These are phyloP conservation scores for Pythium rhizo-oryzae DNA, from an alignment of 352 stramenopile genomes.

Conservation along the genomic window DNA sequence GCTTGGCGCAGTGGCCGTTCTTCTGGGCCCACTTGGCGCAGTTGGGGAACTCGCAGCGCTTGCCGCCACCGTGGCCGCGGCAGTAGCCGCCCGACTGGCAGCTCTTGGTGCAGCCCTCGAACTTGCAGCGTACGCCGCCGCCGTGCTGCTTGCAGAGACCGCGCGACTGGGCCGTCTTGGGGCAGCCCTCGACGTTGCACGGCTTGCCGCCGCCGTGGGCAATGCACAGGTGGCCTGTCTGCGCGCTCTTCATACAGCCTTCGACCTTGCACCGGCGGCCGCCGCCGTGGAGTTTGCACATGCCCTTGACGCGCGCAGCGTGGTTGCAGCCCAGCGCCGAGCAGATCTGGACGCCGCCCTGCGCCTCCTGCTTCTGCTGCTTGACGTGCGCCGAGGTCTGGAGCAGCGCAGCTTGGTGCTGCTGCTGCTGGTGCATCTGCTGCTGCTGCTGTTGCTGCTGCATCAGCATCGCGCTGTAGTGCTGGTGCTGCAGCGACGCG, in stretches of 20 bases:
- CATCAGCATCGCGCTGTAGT: conserved; percentile 68
- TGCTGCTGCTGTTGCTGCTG: conserved; percentile 53
- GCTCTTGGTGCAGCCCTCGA: conserved; percentile 87
- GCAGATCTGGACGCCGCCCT: conserved; percentile 62
- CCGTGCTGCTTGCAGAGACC: conserved; percentile 87
- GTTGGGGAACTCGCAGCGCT: conserved; percentile 80
- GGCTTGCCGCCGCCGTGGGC: conserved; percentile 83
- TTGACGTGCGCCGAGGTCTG: conserved; percentile 50
- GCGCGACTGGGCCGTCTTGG: conserved; percentile 85
- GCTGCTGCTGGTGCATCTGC: conserved; percentile 37
- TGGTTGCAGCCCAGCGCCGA: conserved; percentile 82
- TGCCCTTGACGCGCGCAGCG: conserved; percentile 75
- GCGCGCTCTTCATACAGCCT: conserved; percentile 87
- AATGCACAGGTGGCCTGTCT: conserved; percentile 86
- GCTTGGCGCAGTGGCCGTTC: conserved; percentile 86
- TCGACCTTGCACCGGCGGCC: conserved; percentile 85
- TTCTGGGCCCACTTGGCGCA: conserved; percentile 90
- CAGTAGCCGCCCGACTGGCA: conserved; percentile 86
- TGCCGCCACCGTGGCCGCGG: conserved; percentile 76
- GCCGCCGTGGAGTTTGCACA: conserved; percentile 87
- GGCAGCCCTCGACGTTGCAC: conserved; percentile 83
- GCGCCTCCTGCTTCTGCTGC: conserved; percentile 56
- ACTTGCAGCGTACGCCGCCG: conserved; percentile 84
- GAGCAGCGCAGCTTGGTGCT: conserved; percentile 23
- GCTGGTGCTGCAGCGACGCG: conserved; percentile 39